A percentile compares a stretch with the other conserved stretches of the same genome.
Conservation (phyloP, 768 basidiomycete species). For the Boletus fagicola region DNA sequence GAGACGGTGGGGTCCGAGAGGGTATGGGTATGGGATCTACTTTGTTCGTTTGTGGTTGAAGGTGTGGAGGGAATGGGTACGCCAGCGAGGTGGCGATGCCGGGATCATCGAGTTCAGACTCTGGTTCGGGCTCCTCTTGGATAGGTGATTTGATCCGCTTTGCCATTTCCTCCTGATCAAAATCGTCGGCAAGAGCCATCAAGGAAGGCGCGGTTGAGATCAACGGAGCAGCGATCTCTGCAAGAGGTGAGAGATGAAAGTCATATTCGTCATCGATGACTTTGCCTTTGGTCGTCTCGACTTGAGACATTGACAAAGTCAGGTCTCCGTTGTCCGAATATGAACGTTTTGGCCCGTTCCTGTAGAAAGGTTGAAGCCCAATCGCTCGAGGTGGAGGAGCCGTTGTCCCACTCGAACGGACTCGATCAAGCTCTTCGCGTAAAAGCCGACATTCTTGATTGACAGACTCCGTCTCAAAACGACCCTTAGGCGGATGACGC, state of each 20-base stretch:
- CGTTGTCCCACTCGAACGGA: slow-evolving; percentile 14
- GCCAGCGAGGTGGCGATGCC: background rate
- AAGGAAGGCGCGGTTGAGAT: slow-evolving; percentile 30
- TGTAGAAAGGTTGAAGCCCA: slow-evolving; percentile 26
- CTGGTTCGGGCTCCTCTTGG: slow-evolving; percentile 24
- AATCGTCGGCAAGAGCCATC: slow-evolving; percentile 30
- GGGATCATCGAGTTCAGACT: slow-evolving; percentile 27
- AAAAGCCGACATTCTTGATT: slow-evolving; percentile 28
- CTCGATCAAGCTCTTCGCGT: slow-evolving; percentile 29
- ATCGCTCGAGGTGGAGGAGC: slow-evolving; percentile 15
- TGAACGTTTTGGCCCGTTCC: slow-evolving; percentile 22
- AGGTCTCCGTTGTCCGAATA: slow-evolving; percentile 16
- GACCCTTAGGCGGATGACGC: slow-evolving; percentile 7
- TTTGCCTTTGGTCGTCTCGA: slow-evolving; percentile 23
- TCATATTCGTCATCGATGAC: slow-evolving; percentile 27
- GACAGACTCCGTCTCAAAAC: slow-evolving; percentile 22
- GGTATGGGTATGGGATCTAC: slow-evolving; percentile 31
- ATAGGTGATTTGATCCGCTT: slow-evolving; percentile 22
- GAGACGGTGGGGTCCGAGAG: slow-evolving; percentile 26
- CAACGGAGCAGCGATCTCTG: slow-evolving; percentile 26
- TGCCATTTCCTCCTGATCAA: slow-evolving; percentile 28
- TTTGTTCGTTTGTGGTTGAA: slow-evolving; percentile 22
- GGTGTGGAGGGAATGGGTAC: slow-evolving; percentile 29
- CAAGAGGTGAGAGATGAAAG: slow-evolving; percentile 33
- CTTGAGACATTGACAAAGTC: slow-evolving; percentile 8